A percentile compares a stretch with the other conserved stretches of the same genome.
Conservation (phyloP, 1,284 basidiomycete genomes). For the Phaffia rhodozyma region DNA sequence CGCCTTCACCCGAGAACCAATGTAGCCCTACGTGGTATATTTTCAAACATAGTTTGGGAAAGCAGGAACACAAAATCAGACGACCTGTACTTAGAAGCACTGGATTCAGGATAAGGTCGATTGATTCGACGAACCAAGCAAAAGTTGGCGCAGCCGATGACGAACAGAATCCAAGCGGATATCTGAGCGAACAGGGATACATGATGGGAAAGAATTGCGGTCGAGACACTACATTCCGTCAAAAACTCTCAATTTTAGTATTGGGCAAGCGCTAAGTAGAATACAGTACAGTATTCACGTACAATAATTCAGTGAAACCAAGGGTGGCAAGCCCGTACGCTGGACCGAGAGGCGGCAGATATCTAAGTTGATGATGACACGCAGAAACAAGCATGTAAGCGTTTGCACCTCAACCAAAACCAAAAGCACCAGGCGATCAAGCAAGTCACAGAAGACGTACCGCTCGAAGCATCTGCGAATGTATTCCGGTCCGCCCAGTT, state of each 20-base stretch:
- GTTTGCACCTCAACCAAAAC: not conserved
- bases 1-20: slow-evolving; percentile 28
- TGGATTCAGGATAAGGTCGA: not conserved
- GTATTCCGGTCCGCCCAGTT: slow-evolving; percentile 56
- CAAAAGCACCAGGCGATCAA: not conserved
- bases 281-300: slow-evolving; percentile 31
- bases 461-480: slow-evolving; percentile 49
- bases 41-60: no score
- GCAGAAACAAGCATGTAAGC: not conserved
- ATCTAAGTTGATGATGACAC: slow-evolving; percentile 27
- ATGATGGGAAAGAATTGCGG: slow-evolving; percentile 67
- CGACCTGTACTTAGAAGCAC: not conserved
- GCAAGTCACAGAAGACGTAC: not conserved
- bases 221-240: slow-evolving; percentile 43
- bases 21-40: slow-evolving; percentile 24
- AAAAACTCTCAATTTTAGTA: no score
- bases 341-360: slow-evolving; percentile 73
- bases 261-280: not conserved
- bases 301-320: slow-evolving; percentile 67
- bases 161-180: slow-evolving; percentile 71
- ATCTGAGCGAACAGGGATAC: slow-evolving; percentile 68
- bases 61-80: not conserved
- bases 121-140: slow-evolving; percentile 42
- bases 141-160: slow-evolving; percentile 70
- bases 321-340: slow-evolving; percentile 68